Evolutionary conservation across 805 yeast species (phyloP), one percentile per base, ranked within the genome.

Genomic region (Sporopachydermia quercuum): DNA sequence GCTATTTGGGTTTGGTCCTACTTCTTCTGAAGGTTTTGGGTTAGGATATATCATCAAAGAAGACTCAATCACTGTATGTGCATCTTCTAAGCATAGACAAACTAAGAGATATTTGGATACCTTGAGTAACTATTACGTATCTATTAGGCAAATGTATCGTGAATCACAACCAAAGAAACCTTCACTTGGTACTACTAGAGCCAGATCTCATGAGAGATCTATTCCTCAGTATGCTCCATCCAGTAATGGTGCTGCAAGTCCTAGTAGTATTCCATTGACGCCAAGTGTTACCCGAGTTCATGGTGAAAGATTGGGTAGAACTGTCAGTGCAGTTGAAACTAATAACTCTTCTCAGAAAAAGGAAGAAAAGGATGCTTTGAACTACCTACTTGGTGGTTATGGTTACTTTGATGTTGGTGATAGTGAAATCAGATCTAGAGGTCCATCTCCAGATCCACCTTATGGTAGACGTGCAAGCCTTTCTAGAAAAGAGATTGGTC

Each of bases 1-100:
- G 45, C 65, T 79, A 38, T 86, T 86, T 62, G 96, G 96, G 0
- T 86, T 86, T 52, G 93, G 95, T 3, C 96, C 96, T 2, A 87
- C 85, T 1, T 68, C 80, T 11, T 79, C 85, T 37, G 87, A 83
- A 52, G 96, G 96, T 2, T 85, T 79, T 57, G 96, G 96, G n/a
- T 70, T 86, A 30, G 95, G 94, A 3, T 86, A 86, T 55, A 83
- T 86, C 48, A 79, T 86, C 48, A 85, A 87, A 56, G 73, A 66
- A 35, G 82, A 84, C 51, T 75, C 84, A 15, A 73, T 86, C 18
- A 73, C 86, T 1, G 70, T 86, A 5, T 84, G 94, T 39, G 79
- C 82, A 3, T 76, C 91, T 18, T 84, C 95, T 11, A 86, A 84
- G 58, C 87, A 80, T 58, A 69, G 96, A 42, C 96, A 86, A 61